Evolutionary conservation across 345 rosid genomes (phyloP).

Genomic region (Passiflora organensis): DNA sequence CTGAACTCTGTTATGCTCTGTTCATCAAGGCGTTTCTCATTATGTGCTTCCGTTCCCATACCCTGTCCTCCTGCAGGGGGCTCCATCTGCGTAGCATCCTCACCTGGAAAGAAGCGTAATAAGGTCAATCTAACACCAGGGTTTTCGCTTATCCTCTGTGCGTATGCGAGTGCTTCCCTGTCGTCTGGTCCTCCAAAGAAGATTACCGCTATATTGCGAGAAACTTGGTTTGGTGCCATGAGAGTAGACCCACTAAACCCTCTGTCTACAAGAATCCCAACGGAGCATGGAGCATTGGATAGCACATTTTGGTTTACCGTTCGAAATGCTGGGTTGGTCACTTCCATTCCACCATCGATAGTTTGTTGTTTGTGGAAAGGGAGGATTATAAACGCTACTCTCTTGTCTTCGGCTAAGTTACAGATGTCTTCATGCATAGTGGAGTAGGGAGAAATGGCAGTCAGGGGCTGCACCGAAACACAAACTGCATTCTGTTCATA

Average conservation of each 20-base stretch:
- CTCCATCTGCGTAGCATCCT: constrained; percentile 29
- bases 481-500: background rate
- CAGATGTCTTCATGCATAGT: constrained; percentile 32
- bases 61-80: constrained; percentile 15
- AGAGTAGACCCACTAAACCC: constrained; percentile 11
- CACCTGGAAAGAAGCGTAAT: constrained; percentile 46
- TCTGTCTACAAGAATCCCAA: constrained; percentile 27
- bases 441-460: constrained; percentile 26
- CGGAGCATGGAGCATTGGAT: constrained; percentile 19
- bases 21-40: constrained; percentile 52
- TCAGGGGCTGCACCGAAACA: constrained; percentile 19
- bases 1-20: constrained; percentile 51
- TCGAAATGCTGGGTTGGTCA: constrained; percentile 2
- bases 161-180: constrained; percentile 77
- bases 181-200: constrained; percentile 88
- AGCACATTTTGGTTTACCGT: constrained; percentile 18
- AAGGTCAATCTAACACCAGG: constrained; percentile 58
- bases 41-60: constrained; percentile 27
- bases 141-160: constrained; percentile 75
- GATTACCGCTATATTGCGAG: constrained; percentile 71
- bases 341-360: constrained; percentile 8
- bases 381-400: constrained; percentile 16
- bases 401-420: constrained; percentile 27
- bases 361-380: constrained; percentile 25
- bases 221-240: constrained; percentile 37